Evolutionary conservation across 2,329 filamentous ascomycete species (phyloP), one percentile per base, ranked within the genome.

Genomic region (Cordyceps cateniannulata): DNA sequence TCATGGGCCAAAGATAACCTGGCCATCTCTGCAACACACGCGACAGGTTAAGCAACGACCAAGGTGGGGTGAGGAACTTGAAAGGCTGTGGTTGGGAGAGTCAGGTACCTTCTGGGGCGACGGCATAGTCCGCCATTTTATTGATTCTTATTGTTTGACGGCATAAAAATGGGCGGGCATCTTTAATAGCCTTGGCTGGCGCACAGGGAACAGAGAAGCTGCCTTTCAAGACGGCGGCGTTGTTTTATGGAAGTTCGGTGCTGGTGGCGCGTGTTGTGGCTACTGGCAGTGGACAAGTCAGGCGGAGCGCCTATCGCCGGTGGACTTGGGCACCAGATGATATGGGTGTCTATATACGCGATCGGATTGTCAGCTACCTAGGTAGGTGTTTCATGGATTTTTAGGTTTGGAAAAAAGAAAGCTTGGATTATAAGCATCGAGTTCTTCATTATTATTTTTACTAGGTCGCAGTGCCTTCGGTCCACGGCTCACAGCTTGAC

Each of bases 1-100:
- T 72, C 69, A 53, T 74, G 70, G 58, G 71, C 70, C 49, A 79
- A 70, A 42, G 75, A 78, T 57, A 79, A 71, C 58, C 69, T 71
- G 64, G 73, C 70, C 65, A 79, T 72, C 66, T 76, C 77, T 79
- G 65, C 61, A 49, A 29, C 25, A n/a, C n/a, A 16, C 40, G 47
- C 20, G 53, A 29, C 25, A 38, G 52, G 54, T 62, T 53, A 59
- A 59, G 47, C 49, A 38, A 53, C 24, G 38, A 24, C 7, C 24
- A 42, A 42, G 47, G 56, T 51, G 56, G 56, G 47, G 56, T 51
- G 56, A 49, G 38, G 40, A 47, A 25, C 51, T 38, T 20, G 32
- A 27, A 27, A 24, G 32, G 7, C 54, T 44, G 48, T 24, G 8
- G 18, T 2, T 22, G 45, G 47, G 24, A 35, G n/a, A 9, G 25